These are phyloP conservation scores for Fraxinus anomala DNA, from an alignment of 257 asterid genomes.

Conservation along the genomic window DNA sequence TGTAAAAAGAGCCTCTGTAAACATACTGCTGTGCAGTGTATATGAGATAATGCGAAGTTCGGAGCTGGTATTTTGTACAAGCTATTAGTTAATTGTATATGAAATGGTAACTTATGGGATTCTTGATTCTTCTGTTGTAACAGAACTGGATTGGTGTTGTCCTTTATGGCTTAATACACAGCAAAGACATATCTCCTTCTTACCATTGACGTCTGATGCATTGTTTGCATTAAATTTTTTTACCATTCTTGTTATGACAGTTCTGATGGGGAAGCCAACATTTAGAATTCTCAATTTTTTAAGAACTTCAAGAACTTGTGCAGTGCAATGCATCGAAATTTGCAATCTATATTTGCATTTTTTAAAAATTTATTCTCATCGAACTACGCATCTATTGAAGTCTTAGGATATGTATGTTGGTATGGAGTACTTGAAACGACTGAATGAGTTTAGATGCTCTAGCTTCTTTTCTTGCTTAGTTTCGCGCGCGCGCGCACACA, in stretches of 20 bases:
- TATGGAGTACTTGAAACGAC: no score
- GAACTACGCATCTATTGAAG: no score
- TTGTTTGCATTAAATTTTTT: not conserved
- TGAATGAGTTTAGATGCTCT: no score
- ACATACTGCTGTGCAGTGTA: not conserved
- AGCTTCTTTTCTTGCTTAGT: no score
- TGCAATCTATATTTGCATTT: no score
- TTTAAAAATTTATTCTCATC: no score
- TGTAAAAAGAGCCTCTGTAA: not conserved
- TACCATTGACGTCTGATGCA: not conserved
- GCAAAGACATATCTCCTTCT: not conserved
- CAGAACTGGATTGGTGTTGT: not conserved
- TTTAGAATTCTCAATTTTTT: no score
- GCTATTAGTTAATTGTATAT: constrained; percentile 17
- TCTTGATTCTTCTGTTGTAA: not conserved
- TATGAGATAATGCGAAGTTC: constrained; percentile 19
- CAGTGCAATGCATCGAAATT: no score
- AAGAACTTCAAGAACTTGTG: no score
- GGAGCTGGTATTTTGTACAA: constrained; percentile 17
- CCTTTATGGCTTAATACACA: not conserved
- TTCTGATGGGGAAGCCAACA: no score
- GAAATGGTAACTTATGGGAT: not conserved
- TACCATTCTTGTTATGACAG: not conserved
- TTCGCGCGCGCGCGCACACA: no score
- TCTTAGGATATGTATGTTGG: no score